These are phyloP conservation scores for Fomes fomentarius DNA, from an alignment of 1,284 basidiomycete species.

Conservation along the genomic window DNA sequence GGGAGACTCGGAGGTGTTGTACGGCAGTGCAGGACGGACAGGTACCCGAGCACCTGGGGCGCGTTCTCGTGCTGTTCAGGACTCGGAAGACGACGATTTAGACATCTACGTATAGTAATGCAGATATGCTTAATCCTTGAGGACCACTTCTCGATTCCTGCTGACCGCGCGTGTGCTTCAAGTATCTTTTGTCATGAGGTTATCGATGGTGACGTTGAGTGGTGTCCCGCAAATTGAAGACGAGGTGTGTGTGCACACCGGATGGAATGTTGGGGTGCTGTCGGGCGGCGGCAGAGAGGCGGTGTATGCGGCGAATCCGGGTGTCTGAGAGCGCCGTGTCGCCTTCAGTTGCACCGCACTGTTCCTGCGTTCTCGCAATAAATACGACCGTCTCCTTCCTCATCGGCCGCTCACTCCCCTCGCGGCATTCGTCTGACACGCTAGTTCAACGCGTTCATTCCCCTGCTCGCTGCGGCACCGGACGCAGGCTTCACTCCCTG, in stretches of 20 bases:
- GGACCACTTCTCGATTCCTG: slow-evolving; percentile 7
- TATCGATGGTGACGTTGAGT: too few relatives aligned
- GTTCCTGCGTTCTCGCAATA: slow-evolving; percentile 17
- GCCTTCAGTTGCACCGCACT: slow-evolving; percentile 23
- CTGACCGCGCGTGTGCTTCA: too few relatives aligned
- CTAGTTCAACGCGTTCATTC: slow-evolving; percentile 17
- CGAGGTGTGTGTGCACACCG: too few relatives aligned
- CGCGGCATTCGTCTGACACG: slow-evolving; percentile 11
- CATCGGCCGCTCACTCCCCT: slow-evolving; percentile 4
- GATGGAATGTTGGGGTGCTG: background rate
- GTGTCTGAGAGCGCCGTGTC: slow-evolving; percentile 11
- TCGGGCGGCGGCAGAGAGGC: background rate
- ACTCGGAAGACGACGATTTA: slow-evolving; percentile 30
- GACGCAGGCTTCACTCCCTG: slow-evolving; percentile 9
- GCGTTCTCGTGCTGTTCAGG: slow-evolving; percentile 22
- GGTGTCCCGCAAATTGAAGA: too few relatives aligned
- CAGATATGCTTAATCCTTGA: slow-evolving; percentile 26
- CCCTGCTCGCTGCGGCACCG: slow-evolving; percentile 15
- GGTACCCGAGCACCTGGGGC: slow-evolving; percentile 29
- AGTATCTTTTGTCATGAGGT: too few relatives aligned
- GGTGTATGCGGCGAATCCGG: slow-evolving; percentile 14
- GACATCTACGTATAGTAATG: slow-evolving; percentile 31
- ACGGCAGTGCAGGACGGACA: slow-evolving; percentile 62
- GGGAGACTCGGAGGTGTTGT: slow-evolving; percentile 65
- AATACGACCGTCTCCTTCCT: slow-evolving; percentile 15